phyloP scores from a whole-genome alignment of 371 early-diverging fungal genomes.

The Rhizopus stolonifer region DNA sequence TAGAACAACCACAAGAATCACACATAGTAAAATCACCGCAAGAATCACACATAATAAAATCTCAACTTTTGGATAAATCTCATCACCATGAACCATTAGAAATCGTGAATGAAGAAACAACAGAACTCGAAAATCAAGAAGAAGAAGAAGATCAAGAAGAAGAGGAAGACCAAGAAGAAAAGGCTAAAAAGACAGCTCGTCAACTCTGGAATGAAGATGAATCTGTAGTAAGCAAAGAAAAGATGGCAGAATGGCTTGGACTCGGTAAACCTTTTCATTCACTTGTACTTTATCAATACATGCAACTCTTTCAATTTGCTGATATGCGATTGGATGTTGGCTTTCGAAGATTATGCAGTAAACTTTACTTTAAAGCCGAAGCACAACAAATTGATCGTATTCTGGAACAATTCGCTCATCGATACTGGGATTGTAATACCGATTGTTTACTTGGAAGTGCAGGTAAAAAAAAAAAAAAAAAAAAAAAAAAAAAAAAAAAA shows the following conservation, averaged over 20 bases:
- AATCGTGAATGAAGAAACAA: too few species aligned
- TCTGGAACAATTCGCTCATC: conserved; percentile 71
- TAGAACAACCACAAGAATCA: conserved; percentile 7
- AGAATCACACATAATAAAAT: too few species aligned
- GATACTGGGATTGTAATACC: conserved; percentile 86
- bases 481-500: not conserved
- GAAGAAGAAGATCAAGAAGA: too few species aligned
- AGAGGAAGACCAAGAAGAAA: conserved; percentile 3
- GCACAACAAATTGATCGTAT: conserved; percentile 91
- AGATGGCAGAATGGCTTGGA: conserved; percentile 35
- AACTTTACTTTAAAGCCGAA: conserved; percentile 84
- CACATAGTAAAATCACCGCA: not conserved
- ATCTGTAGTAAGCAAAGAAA: conserved; percentile 21
- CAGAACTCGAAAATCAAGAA: too few species aligned
- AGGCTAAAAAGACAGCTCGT: conserved; percentile 20
- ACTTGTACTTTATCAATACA: conserved; percentile 63
- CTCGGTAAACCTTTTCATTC: conserved; percentile 49
- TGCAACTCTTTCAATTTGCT: conserved; percentile 74
- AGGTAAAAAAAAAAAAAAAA: conserved; percentile 26
- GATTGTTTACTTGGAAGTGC: conserved; percentile 51
- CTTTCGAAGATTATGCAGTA: conserved; percentile 70
- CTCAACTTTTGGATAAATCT: too few species aligned
- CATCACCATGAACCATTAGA: too few species aligned
- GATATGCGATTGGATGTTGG: conserved; percentile 75
- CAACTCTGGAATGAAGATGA: conserved; percentile 31